Evolutionary conservation across 1,139 yeast species (phyloP).

Genomic region (Pichia sp.): DNA sequence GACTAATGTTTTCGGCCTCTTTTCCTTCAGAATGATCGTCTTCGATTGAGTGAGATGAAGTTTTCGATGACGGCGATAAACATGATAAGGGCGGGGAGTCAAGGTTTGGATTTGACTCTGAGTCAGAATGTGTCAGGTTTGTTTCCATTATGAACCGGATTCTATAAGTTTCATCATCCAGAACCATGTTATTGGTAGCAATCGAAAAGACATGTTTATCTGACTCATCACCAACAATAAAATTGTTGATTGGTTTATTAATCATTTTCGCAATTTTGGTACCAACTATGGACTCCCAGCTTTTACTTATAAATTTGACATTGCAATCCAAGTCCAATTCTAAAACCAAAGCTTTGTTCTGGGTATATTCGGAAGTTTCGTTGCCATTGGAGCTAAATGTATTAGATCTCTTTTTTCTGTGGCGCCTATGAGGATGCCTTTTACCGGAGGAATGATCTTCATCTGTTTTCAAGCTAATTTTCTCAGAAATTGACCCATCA

Average conservation of each 20-base stretch:
- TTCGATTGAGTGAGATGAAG: neutral
- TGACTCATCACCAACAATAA: slow-evolving; percentile 56
- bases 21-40: slow-evolving; percentile 15
- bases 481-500: too few relatives aligned
- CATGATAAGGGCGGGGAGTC: neutral
- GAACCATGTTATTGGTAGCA: slow-evolving; percentile 64
- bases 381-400: neutral
- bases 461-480: too few relatives aligned
- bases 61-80: neutral
- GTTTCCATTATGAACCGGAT: slow-evolving; percentile 63
- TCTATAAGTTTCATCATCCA: slow-evolving; percentile 69
- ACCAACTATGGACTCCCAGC: slow-evolving; percentile 75
- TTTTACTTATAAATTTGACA: slow-evolving; percentile 62
- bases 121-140: slow-evolving; percentile 7
- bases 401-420: neutral
- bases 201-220: slow-evolving; percentile 63
- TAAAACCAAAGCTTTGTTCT: slow-evolving; percentile 74
- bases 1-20: slow-evolving; percentile 2
- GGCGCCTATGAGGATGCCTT: too few relatives aligned
- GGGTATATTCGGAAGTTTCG: slow-evolving; percentile 12
- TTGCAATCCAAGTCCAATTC: slow-evolving; percentile 77
- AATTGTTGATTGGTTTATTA: slow-evolving; percentile 50
- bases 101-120: neutral
- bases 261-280: slow-evolving; percentile 49
- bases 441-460: too few relatives aligned